Percentiles rank a stretch among this genome's conserved stretches.
These are phyloP conservation scores for Cucurbita argyrosperma DNA, from an alignment of 306 rosid species.

Conservation along the genomic window DNA sequence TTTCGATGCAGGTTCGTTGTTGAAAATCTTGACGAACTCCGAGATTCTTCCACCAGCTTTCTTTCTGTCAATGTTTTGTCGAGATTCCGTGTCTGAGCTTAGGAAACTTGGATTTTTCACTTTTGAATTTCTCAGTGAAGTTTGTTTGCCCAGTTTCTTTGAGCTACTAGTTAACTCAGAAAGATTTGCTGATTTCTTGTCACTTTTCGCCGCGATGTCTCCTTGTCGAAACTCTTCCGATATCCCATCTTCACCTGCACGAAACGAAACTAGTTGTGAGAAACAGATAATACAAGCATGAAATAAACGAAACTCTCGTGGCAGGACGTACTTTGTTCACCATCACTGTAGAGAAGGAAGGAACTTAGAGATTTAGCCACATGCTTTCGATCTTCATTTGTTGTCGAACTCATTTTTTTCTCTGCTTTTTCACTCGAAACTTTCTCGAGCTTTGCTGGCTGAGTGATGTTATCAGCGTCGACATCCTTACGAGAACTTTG, in stretches of 20 bases:
- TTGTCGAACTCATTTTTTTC: conserved; percentile 6
- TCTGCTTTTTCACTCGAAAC: conserved; percentile 13
- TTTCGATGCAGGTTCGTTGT: conserved; percentile 40
- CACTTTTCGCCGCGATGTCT: conserved; percentile 23
- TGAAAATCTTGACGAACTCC: conserved; percentile 73
- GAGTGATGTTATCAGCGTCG: conserved; percentile 10
- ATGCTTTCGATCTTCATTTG: conserved; percentile 19
- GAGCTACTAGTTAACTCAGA: conserved; percentile 14
- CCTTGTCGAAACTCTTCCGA: conserved; percentile 6
- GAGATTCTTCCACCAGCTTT: conserved; percentile 50
- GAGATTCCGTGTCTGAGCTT: conserved; percentile 21
- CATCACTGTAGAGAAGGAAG: conserved; percentile 17
- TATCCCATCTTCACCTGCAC: conserved; percentile 22
- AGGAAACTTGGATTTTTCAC: conserved; percentile 21
- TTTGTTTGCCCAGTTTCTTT: conserved; percentile 27
- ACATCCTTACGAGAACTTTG: conserved; percentile 9
- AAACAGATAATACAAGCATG: background rate
- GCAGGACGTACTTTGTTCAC: conserved; percentile 31
- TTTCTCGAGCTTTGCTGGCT: conserved; percentile 1
- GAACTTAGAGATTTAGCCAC: conserved; percentile 21
- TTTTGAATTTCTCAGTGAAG: conserved; percentile 17
- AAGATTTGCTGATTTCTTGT: conserved; percentile 20
- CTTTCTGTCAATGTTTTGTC: conserved; percentile 31
- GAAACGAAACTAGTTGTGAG: conserved; percentile 1
- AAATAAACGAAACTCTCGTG: background rate